Evolutionary conservation across 106 monocot genomes (phyloP).

Genomic region (Vanilla planifolia): DNA sequence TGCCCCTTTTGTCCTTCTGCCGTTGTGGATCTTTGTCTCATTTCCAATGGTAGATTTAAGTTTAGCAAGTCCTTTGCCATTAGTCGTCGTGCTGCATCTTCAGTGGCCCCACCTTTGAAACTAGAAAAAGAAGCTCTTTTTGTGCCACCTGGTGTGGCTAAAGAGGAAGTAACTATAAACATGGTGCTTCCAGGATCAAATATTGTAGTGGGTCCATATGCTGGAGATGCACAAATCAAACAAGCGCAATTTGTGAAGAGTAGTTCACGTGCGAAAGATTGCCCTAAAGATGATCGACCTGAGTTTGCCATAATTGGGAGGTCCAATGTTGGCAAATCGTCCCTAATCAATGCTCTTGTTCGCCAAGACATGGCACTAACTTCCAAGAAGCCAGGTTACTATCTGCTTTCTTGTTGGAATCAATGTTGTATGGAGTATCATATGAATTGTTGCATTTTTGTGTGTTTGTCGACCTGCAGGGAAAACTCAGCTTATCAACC

Average conservation of each 20-base stretch:
- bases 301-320: slow-evolving; percentile 93
- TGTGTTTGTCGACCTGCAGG: slow-evolving; percentile 33
- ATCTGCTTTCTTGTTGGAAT: not conserved
- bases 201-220: slow-evolving; percentile 91
- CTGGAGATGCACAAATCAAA: slow-evolving; percentile 75
- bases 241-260: slow-evolving; percentile 82
- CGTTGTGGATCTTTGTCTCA: too few relatives aligned
- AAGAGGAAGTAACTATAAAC: slow-evolving; percentile 31
- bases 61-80: not conserved
- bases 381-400: slow-evolving; percentile 89
- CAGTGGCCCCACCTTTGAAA: not conserved
- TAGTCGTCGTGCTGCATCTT: slow-evolving; percentile 6
- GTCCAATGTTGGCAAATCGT: slow-evolving; percentile 94
- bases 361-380: slow-evolving; percentile 80
- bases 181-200: slow-evolving; percentile 91
- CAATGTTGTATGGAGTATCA: not conserved
- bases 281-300: slow-evolving; percentile 73
- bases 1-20: not conserved
- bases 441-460: not conserved
- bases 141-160: slow-evolving; percentile 39
- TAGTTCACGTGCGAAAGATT: slow-evolving; percentile 75
- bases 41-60: not conserved
- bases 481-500: slow-evolving; percentile 95
- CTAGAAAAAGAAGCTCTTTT: slow-evolving; percentile 33
- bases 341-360: slow-evolving; percentile 81